phyloP scores from a whole-genome alignment of 441 rosid genomes.

The Populus hybrid region DNA sequence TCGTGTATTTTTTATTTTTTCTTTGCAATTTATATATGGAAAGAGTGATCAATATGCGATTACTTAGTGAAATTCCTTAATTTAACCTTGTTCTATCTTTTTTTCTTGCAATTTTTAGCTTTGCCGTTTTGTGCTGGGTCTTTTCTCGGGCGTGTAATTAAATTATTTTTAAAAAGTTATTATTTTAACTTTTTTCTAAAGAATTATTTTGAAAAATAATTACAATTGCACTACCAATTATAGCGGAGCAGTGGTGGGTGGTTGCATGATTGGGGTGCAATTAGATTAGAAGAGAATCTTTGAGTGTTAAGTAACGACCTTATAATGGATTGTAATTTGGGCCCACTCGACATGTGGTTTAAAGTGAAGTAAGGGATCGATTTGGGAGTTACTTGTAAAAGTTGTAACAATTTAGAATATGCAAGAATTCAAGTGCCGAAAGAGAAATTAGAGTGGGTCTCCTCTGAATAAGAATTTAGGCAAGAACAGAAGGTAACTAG shows the following conservation, averaged over 20 bases:
- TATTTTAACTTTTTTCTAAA: not conserved
- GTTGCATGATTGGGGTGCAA: not conserved
- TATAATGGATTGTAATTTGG: constrained; percentile 5
- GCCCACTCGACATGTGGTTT: constrained; percentile 20
- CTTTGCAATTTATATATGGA: not conserved
- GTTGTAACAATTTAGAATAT: not conserved
- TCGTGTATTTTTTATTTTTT: not conserved
- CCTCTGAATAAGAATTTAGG: too few relatives aligned
- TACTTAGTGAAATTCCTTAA: not conserved
- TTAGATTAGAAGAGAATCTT: not conserved
- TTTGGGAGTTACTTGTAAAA: not conserved
- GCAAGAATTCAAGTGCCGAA: not conserved
- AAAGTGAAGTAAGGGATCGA: not conserved
- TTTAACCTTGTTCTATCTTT: too few relatives aligned
- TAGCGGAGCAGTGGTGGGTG: not conserved
- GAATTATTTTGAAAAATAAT: not conserved
- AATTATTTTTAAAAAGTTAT: too few relatives aligned
- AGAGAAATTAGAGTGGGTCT: not conserved
- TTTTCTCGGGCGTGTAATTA: not conserved
- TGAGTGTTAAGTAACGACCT: constrained; percentile 4
- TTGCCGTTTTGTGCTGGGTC: too few relatives aligned
- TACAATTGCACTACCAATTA: too few relatives aligned
- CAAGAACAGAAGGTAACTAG: too few relatives aligned
- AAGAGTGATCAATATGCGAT: not conserved
- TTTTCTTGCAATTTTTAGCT: not conserved